These are phyloP conservation scores for Serendipita vermifera DNA, from an alignment of 768 basidiomycete genomes.

Conservation along the genomic window DNA sequence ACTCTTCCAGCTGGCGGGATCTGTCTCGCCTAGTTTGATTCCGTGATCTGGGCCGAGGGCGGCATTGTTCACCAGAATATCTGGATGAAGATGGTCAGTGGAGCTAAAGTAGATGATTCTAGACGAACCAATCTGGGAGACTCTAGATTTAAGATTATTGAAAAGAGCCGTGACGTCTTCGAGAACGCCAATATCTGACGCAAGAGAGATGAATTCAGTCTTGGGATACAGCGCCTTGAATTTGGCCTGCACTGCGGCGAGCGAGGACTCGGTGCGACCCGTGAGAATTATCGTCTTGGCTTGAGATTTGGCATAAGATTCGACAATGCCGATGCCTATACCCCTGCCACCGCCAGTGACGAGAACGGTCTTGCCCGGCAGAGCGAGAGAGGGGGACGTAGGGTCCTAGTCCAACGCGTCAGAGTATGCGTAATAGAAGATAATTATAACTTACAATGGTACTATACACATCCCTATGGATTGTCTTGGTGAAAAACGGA, in stretches of 20 bases:
- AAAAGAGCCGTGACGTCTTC: background rate
- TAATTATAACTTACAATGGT: background rate
- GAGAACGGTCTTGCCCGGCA: conserved; percentile 3
- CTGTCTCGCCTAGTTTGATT: background rate
- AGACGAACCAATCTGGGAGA: background rate
- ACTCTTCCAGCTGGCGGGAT: background rate
- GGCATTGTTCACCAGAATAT: conserved; percentile 7
- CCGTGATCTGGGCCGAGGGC: background rate
- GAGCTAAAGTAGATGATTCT: background rate
- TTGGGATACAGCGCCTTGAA: background rate
- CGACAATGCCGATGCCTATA: background rate
- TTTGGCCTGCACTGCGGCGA: background rate
- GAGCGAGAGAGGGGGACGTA: background rate
- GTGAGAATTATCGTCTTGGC: conserved; percentile 3
- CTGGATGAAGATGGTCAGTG: background rate
- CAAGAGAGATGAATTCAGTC: background rate
- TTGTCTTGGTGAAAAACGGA: background rate
- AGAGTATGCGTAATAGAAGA: background rate
- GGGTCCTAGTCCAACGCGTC: background rate
- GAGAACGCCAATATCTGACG: background rate
- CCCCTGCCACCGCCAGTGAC: background rate
- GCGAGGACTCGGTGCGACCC: background rate
- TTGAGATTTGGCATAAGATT: background rate
- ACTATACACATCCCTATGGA: background rate
- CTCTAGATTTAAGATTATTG: background rate